Percentiles rank a stretch among this genome's conserved stretches.
phyloP scores from a whole-genome alignment of 257 asterid genomes.

The Solanum medicagineum region DNA sequence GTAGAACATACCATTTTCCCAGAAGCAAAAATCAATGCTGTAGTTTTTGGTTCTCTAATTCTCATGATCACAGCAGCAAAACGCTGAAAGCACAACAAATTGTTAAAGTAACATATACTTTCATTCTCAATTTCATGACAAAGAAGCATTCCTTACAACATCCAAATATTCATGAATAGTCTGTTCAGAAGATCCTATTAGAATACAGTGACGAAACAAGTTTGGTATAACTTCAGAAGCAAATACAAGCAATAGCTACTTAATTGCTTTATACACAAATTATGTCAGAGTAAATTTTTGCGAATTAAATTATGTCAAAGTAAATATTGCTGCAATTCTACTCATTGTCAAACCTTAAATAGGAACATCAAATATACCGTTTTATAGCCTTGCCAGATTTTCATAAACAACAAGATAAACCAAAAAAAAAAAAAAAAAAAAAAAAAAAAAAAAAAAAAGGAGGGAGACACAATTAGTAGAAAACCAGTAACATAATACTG shows the following conservation, averaged over 20 bases:
- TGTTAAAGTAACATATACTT: neutral
- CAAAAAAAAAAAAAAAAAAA: no score
- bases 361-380: neutral
- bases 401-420: neutral
- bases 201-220: neutral
- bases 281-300: neutral
- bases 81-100: constrained; percentile 34
- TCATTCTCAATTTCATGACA: neutral
- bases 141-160: neutral
- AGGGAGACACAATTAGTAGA: neutral
- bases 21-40: constrained; percentile 64
- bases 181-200: neutral
- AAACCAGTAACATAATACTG: neutral
- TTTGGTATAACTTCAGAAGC: neutral
- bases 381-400: neutral
- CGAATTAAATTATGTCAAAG: neutral
- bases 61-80: constrained; percentile 81
- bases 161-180: neutral
- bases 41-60: constrained; percentile 66
- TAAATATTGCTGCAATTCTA: neutral
- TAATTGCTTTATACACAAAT: neutral
- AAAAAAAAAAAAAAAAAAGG: no score
- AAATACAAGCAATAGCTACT: neutral
- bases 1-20: constrained; percentile 50
- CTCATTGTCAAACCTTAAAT: neutral